Conservation (phyloP, 73 alveolate species). For the Uronychia binucleata region DNA sequence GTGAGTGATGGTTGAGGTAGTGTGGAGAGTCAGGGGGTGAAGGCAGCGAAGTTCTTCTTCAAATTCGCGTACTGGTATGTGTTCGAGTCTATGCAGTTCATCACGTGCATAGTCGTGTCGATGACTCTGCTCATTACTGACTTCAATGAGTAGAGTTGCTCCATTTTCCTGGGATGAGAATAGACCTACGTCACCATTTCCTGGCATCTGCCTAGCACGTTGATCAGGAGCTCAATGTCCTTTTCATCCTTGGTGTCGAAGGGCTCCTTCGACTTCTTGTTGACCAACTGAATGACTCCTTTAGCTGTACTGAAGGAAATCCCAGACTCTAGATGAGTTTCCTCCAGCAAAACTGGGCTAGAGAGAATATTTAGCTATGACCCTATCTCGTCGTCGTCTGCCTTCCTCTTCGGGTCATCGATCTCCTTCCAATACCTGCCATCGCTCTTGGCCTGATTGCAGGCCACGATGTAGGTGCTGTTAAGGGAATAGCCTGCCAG, state of each 20-base stretch:
- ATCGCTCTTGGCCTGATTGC: not conserved
- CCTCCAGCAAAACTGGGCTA: not conserved
- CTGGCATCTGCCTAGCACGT: not conserved
- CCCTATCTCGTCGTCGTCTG: not conserved
- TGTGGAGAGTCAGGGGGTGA: not conserved
- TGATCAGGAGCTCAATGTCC: not conserved
- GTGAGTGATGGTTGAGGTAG: conserved; percentile 3
- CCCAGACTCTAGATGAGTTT: not conserved
- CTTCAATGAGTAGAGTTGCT: not conserved
- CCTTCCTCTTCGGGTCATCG: not conserved
- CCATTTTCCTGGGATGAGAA: not conserved
- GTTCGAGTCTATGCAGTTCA: not conserved
- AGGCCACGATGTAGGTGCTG: not conserved
- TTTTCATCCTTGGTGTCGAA: not conserved
- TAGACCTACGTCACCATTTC: not conserved
- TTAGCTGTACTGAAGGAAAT: not conserved
- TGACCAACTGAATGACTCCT: not conserved
- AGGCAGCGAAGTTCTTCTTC: not conserved
- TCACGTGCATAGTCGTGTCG: not conserved
- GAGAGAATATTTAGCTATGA: not conserved
- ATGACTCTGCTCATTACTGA: not conserved
- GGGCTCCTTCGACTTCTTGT: not conserved
- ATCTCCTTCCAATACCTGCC: not conserved
- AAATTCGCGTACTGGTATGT: not conserved
- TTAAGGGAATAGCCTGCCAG: not conserved